A percentile compares a stretch with the other conserved stretches of the same genome.
These are phyloP conservation scores for Trichocomaceae sp. DNA, from an alignment of 2,329 filamentous ascomycete genomes.

Conservation along the genomic window DNA sequence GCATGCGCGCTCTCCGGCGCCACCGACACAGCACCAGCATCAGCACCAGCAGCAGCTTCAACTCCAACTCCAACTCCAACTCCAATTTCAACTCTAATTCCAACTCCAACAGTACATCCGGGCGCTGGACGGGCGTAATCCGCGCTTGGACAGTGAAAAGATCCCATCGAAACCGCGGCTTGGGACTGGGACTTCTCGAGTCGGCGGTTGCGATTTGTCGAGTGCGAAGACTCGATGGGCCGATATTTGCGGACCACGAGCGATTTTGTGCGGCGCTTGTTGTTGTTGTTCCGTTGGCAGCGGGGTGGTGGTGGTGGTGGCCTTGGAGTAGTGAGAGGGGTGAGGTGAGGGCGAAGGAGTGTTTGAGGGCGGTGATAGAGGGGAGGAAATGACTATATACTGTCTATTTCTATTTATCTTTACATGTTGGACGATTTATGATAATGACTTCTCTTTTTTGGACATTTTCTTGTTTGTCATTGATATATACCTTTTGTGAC, in stretches of 20 bases:
- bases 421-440: not conserved
- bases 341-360: too few relatives aligned
- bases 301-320: constrained; percentile 54
- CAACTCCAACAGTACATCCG: constrained; percentile 4
- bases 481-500: too few relatives aligned
- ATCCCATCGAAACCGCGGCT: constrained; percentile 61
- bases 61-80: too few relatives aligned
- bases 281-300: constrained; percentile 54
- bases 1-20: constrained; percentile 15
- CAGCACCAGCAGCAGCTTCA: too few relatives aligned
- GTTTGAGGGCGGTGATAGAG: constrained; percentile 20
- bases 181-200: constrained; percentile 65
- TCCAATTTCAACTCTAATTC: too few relatives aligned
- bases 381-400: not conserved
- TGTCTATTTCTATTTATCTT: not conserved
- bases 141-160: constrained; percentile 72
- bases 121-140: constrained; percentile 45
- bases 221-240: constrained; percentile 62
- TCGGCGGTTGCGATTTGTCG: constrained; percentile 65
- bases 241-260: constrained; percentile 60
- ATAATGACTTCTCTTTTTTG: not conserved
- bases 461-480: too few relatives aligned
- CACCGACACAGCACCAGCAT: constrained; percentile 16
- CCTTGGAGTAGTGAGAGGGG: constrained; percentile 50
- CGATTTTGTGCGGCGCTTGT: constrained; percentile 51